A percentile compares a stretch with the other conserved stretches of the same genome.
These are phyloP conservation scores for Graphium sp. DNA, from an alignment of 2,329 filamentous ascomycete genomes.

Conservation along the genomic window DNA sequence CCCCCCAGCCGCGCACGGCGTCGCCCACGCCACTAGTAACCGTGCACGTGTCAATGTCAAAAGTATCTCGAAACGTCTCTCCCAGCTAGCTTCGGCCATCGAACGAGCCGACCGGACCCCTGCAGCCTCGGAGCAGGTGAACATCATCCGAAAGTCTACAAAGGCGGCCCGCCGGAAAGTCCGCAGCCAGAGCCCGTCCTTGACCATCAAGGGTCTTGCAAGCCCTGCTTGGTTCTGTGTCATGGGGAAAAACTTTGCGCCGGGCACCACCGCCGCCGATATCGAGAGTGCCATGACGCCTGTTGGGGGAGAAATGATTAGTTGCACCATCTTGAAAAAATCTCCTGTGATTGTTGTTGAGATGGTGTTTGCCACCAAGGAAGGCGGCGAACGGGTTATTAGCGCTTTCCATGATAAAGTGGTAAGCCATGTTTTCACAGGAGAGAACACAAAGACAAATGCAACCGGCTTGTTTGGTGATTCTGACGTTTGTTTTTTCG, in stretches of 20 bases:
- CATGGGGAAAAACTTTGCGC: slow-evolving; percentile 67
- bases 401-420: slow-evolving; percentile 64
- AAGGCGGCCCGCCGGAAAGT: slow-evolving; percentile 2
- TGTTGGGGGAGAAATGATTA: slow-evolving; percentile 50
- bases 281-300: slow-evolving; percentile 70
- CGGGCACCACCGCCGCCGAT: slow-evolving; percentile 65
- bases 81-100: slow-evolving; percentile 27
- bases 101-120: slow-evolving; percentile 18
- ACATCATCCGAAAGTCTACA: slow-evolving; percentile 9
- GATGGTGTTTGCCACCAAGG: slow-evolving; percentile 54
- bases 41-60: slow-evolving; percentile 22
- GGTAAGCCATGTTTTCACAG: too few relatives aligned
- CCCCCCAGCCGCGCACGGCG: slow-evolving; percentile 55
- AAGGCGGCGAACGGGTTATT: slow-evolving; percentile 60
- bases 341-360: slow-evolving; percentile 61
- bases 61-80: slow-evolving; percentile 16
- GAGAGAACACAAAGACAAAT: too few relatives aligned
- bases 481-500: slow-evolving; percentile 1
- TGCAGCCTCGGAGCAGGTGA: slow-evolving; percentile 17
- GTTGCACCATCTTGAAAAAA: slow-evolving; percentile 51
- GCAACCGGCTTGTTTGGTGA: too few relatives aligned
- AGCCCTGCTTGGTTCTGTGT: slow-evolving; percentile 58
- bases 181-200: slow-evolving; percentile 11
- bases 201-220: slow-evolving; percentile 56
- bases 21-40: slow-evolving; percentile 34